Base-by-base conservation (phyloP, 2,329 filamentous ascomycete genomes). In the Trichoderma pleuroti region DNA sequence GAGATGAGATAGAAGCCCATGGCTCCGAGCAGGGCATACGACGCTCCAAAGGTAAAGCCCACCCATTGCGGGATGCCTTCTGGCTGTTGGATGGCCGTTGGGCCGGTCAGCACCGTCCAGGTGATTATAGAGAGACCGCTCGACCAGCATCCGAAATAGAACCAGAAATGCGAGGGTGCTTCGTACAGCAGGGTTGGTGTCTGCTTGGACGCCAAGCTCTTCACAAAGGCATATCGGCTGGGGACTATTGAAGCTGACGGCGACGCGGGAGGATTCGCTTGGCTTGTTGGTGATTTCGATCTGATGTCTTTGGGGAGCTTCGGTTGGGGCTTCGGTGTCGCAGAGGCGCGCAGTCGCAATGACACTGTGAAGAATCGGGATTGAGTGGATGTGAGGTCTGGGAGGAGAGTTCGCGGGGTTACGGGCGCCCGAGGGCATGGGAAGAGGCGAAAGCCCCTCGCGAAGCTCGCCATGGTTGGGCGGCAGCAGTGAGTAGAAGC, bases 181-280 rank as follows among this genome's bases (percentile, higher is more conserved):
- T 90, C 84, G 82, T 92, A 93, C 56, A 93, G 83, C 4, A 87
- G 79, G 9, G 90, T 88, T 6, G 86, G 84, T 2, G 83, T 80
- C n/a, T 84, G 76, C 73, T 87, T 86, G 71, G 82, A 81, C 16
- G 87, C 86, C 46, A 93, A 84, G 71, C 84, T 85, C 72, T 85
- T 85, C 75, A 85, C 84, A 80, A 86, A 89, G 68, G 80, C 83
- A 75, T 81, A 84, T 76, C 75, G 74, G 69, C 74, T 79, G 49
- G 74, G 76, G 10, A 75, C 73, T 70, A 68, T 64, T 30, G 71
- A 63, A 61, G 69, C 57, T 73, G 70, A 73, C 36, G 56, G 72
- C 34, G 60, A 71, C 60, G 71, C 67, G 54, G 64, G 52, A 52
- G 66, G 56, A 34, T 73, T 71, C 5, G 67, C 61, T 39, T 71